These are phyloP conservation scores for Penicillium robsamsonii DNA, from an alignment of 495 filamentous ascomycete genomes.

Conservation along the genomic window DNA sequence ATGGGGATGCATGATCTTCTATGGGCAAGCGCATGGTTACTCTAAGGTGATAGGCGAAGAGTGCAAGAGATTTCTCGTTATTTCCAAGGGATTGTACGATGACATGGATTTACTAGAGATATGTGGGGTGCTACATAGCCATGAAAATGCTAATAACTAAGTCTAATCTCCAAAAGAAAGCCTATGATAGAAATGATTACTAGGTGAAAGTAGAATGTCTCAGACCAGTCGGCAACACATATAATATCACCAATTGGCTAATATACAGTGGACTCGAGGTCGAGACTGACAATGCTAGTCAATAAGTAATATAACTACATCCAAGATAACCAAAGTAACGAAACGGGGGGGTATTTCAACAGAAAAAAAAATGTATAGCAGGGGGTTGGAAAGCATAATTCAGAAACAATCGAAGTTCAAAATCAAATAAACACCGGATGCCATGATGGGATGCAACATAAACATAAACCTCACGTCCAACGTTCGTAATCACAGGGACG, in stretches of 20 bases:
- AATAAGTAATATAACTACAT: constrained; percentile 24
- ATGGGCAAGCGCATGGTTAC: neutral
- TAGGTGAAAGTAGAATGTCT: neutral
- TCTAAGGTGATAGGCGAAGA: neutral
- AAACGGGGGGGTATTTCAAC: constrained; percentile 26
- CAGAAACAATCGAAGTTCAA: constrained; percentile 4
- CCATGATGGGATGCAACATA: constrained; percentile 32
- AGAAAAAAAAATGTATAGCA: constrained; percentile 6
- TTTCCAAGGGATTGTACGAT: neutral
- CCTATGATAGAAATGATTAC: neutral
- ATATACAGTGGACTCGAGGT: constrained; percentile 41
- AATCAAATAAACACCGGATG: constrained; percentile 28
- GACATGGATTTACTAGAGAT: neutral
- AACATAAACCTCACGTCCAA: constrained; percentile 17
- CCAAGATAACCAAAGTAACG: constrained; percentile 19
- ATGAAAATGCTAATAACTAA: neutral
- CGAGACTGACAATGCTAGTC: constrained; percentile 17
- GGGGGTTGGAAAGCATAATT: constrained; percentile 1
- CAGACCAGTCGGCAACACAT: neutral
- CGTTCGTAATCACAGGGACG: constrained; percentile 15
- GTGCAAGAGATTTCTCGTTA: neutral
- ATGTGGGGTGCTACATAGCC: neutral
- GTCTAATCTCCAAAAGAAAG: neutral
- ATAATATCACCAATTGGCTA: constrained; percentile 24
- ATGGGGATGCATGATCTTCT: neutral